These are phyloP conservation scores for Evansstolkia leycettana DNA, from an alignment of 495 filamentous ascomycete genomes.

Conservation along the genomic window DNA sequence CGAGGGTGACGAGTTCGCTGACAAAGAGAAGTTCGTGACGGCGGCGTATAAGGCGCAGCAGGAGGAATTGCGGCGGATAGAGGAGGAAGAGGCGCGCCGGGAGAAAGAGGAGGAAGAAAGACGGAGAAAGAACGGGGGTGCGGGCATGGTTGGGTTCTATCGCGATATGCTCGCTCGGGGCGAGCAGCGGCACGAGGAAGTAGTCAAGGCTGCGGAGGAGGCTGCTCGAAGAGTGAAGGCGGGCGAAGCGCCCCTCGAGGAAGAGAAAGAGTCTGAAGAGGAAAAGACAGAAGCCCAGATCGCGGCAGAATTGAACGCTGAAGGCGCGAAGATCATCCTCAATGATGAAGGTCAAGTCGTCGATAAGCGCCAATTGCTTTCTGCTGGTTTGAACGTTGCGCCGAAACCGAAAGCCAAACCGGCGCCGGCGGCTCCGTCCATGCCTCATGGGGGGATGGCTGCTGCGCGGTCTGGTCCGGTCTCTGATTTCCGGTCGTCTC, in stretches of 20 bases:
- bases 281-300: slow-evolving; percentile 60
- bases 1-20: slow-evolving; percentile 87
- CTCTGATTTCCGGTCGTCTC: slow-evolving; percentile 27
- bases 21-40: slow-evolving; percentile 96
- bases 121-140: slow-evolving; percentile 43
- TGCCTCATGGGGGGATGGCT: no score
- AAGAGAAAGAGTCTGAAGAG: slow-evolving; percentile 23
- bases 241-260: slow-evolving; percentile 14
- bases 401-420: slow-evolving; percentile 48
- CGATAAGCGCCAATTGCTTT: slow-evolving; percentile 83
- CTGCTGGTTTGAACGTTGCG: slow-evolving; percentile 75
- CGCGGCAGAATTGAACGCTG: slow-evolving; percentile 59
- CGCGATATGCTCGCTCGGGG: slow-evolving; percentile 65
- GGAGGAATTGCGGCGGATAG: slow-evolving; percentile 62
- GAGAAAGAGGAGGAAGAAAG: slow-evolving; percentile 59
- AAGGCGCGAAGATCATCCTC: slow-evolving; percentile 55
- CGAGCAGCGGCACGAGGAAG: slow-evolving; percentile 61
- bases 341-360: slow-evolving; percentile 94
- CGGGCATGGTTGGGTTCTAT: slow-evolving; percentile 82
- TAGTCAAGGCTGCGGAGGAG: slow-evolving; percentile 57
- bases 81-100: slow-evolving; percentile 64
- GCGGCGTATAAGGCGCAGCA: slow-evolving; percentile 92
- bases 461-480: slow-evolving; percentile 18
- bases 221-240: slow-evolving; percentile 40
- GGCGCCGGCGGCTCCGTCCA: slow-evolving; percentile 18